These are phyloP conservation scores for Nigrospora sphaerica DNA, from an alignment of 2,329 filamentous ascomycete species.

Conservation along the genomic window DNA sequence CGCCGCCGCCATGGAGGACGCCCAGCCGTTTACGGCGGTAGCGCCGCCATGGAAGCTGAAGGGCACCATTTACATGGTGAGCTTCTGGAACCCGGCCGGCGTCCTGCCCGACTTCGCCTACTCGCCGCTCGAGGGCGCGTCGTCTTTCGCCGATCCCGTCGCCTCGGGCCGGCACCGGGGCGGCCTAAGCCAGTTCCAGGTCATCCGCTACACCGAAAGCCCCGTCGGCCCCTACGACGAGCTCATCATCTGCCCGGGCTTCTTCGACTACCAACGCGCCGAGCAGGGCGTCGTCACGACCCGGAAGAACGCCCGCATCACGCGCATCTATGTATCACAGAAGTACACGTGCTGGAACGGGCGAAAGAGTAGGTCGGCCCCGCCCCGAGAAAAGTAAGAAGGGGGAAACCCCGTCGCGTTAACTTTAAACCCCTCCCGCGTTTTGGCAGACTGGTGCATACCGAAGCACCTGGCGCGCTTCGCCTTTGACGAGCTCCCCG, in stretches of 20 bases:
- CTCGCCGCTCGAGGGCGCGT: constrained; percentile 37
- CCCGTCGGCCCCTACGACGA: constrained; percentile 49
- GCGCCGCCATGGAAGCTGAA: constrained; percentile 37
- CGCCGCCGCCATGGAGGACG: neutral
- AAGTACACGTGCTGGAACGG: constrained; percentile 46
- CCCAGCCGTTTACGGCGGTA: constrained; percentile 11
- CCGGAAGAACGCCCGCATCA: constrained; percentile 33
- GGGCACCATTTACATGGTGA: constrained; percentile 35
- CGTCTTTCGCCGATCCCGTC: constrained; percentile 25
- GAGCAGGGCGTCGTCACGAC: constrained; percentile 21
- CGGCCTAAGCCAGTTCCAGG: constrained; percentile 40
- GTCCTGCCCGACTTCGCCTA: constrained; percentile 31
- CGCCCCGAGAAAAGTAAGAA: no score
- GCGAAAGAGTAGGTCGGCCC: constrained; percentile 32
- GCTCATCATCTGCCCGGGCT: constrained; percentile 39
- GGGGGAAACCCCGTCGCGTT: neutral
- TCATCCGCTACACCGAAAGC: constrained; percentile 42
- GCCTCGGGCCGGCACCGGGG: constrained; percentile 30
- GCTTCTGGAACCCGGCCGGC: constrained; percentile 29
- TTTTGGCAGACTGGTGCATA: constrained; percentile 41
- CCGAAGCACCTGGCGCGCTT: constrained; percentile 49
- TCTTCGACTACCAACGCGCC: constrained; percentile 32
- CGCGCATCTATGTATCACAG: constrained; percentile 49
- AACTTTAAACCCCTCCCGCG: no score
- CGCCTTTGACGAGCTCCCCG: constrained; percentile 30